Percentiles rank a stretch among this genome's conserved stretches.
Evolutionary conservation across 768 basidiomycete genomes (phyloP).

Genomic region (Phaeolepiota aurea): DNA sequence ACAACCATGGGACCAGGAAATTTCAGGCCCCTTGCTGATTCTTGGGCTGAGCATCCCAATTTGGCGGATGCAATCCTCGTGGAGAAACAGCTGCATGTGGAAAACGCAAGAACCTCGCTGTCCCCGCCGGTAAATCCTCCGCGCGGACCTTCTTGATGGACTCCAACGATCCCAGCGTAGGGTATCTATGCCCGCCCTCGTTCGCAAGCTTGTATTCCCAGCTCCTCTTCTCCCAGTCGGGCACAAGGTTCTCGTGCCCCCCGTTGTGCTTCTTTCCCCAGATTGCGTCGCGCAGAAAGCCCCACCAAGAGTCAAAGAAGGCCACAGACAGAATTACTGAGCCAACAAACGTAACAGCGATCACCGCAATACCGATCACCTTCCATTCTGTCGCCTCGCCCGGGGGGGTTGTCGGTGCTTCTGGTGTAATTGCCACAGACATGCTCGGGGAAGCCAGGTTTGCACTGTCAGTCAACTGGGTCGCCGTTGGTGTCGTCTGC

Average conservation of each 20-base stretch:
- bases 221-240: conserved; percentile 54
- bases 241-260: conserved; percentile 47
- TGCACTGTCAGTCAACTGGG: too few relatives aligned
- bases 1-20: too few relatives aligned
- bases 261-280: conserved; percentile 20
- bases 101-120: too few relatives aligned
- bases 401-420: conserved; percentile 22
- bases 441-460: not conserved
- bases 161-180: conserved; percentile 30
- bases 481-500: not conserved
- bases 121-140: too few relatives aligned
- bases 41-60: too few relatives aligned
- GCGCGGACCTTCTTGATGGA: conserved; percentile 25
- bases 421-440: not conserved
- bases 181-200: conserved; percentile 40
- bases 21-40: too few relatives aligned
- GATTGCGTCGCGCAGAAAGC: conserved; percentile 44
- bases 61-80: too few relatives aligned
- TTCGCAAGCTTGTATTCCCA: conserved; percentile 48
- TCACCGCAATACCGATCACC: conserved; percentile 58
- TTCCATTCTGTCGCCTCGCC: conserved; percentile 54
- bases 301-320: conserved; percentile 69
- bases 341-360: conserved; percentile 52
- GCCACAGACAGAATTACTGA: conserved; percentile 46
- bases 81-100: too few relatives aligned